Conservation (phyloP, 2,329 filamentous ascomycete species). For the Pseudonectria foliicola region DNA sequence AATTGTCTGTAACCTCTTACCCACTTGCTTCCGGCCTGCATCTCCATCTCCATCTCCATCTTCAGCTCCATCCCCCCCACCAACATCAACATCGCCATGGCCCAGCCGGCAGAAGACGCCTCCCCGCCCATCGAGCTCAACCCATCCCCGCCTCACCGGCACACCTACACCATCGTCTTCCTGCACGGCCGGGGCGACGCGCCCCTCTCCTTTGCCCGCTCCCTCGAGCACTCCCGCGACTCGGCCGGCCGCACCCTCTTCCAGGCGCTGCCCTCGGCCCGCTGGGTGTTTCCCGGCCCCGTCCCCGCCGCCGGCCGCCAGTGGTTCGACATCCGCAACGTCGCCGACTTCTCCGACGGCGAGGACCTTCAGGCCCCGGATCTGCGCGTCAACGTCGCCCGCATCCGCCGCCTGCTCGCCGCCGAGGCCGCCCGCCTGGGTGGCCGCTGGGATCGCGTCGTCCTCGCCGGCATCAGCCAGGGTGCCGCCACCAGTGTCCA, state of each 20-base stretch:
- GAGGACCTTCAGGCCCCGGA: conserved; percentile 37
- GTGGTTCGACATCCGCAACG: conserved; percentile 46
- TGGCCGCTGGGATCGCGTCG: conserved; percentile 30
- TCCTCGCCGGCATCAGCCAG: conserved; percentile 40
- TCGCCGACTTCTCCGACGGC: conserved; percentile 30
- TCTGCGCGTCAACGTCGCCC: conserved; percentile 29
- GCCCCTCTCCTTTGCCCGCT: conserved; percentile 24
- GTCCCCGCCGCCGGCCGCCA: conserved; percentile 24
- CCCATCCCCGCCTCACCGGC: no score
- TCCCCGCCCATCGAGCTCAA: no score
- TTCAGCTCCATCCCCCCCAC: no score
- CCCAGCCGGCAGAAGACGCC: no score
- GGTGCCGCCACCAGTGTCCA: conserved; percentile 34
- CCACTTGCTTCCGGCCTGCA: no score
- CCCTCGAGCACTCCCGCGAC: conserved; percentile 24
- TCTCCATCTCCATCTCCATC: no score
- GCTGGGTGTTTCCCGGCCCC: conserved; percentile 40
- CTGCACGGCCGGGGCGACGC: conserved; percentile 39
- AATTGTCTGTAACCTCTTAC: no score
- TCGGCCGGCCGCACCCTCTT: conserved; percentile 27
- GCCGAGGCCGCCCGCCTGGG: conserved; percentile 29
- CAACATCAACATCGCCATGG: no score
- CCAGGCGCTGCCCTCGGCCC: conserved; percentile 36
- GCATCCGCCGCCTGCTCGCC: conserved; percentile 25
- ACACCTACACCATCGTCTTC: conserved; percentile 38